These are phyloP conservation scores for Blastocystis sp. DNA, from an alignment of 352 stramenopile species.

Conservation along the genomic window DNA sequence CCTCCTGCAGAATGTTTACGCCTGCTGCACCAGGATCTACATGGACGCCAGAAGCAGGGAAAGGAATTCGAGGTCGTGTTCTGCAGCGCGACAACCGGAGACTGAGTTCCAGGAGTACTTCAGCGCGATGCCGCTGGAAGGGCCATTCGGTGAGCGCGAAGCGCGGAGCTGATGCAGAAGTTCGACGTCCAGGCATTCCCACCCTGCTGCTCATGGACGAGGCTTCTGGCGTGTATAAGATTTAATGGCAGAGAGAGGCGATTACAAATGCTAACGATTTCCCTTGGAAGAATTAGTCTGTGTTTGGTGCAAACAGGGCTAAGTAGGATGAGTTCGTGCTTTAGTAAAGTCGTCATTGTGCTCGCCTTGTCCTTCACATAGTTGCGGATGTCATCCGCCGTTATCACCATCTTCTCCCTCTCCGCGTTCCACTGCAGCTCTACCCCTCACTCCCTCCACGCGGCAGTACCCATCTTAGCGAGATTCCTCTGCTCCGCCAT, in stretches of 20 bases:
- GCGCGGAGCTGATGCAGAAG: background rate
- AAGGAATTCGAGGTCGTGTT: slow-evolving; percentile 67
- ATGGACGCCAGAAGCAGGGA: background rate
- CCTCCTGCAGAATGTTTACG: slow-evolving; percentile 61
- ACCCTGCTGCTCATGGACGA: slow-evolving; percentile 54
- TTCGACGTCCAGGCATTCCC: slow-evolving; percentile 55
- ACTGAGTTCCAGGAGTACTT: slow-evolving; percentile 63
- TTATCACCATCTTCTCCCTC: background rate
- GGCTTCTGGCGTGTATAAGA: slow-evolving; percentile 27
- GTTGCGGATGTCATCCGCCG: slow-evolving; percentile 36
- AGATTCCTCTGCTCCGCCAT: slow-evolving; percentile 1
- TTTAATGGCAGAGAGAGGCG: slow-evolving; percentile 31
- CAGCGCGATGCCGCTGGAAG: slow-evolving; percentile 56
- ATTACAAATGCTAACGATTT: slow-evolving; percentile 58
- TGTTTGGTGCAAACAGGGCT: slow-evolving; percentile 8
- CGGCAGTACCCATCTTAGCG: background rate
- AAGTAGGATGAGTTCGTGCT: background rate
- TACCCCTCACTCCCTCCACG: background rate
- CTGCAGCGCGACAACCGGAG: slow-evolving; percentile 2
- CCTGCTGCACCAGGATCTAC: slow-evolving; percentile 25
- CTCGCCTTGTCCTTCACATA: slow-evolving; percentile 3
- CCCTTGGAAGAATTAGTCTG: slow-evolving; percentile 30
- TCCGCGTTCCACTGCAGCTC: background rate
- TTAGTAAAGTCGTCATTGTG: background rate
- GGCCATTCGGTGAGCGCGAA: slow-evolving; percentile 15